Percentiles rank a stretch among this genome's conserved stretches.
Evolutionary conservation across 2,329 filamentous ascomycete genomes (phyloP).

Genomic region (Claviceps pusilla): DNA sequence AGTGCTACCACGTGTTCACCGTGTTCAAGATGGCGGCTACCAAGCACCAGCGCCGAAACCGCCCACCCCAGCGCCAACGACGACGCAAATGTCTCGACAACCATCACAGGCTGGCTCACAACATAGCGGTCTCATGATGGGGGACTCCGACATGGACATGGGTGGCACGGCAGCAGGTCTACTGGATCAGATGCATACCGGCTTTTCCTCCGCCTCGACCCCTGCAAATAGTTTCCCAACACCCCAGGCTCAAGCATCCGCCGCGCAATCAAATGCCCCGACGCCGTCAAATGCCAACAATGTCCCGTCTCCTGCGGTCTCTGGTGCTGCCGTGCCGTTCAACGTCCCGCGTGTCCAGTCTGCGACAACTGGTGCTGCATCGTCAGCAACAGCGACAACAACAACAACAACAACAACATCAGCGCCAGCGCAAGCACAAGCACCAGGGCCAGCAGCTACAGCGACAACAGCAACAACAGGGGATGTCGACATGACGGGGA

Average conservation of each 20-base stretch:
- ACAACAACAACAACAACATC: not conserved
- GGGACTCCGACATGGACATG: slow-evolving; percentile 51
- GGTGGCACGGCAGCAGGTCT: slow-evolving; percentile 47
- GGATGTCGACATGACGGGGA: slow-evolving; percentile 39
- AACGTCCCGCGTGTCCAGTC: slow-evolving; percentile 4
- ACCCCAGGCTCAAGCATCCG: slow-evolving; percentile 44
- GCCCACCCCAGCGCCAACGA: slow-evolving; percentile 13
- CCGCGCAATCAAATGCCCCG: slow-evolving; percentile 37
- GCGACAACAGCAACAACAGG: slow-evolving; percentile 8
- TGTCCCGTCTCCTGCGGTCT: slow-evolving; percentile 27
- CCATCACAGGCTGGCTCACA: slow-evolving; percentile 41
- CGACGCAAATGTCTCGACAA: slow-evolving; percentile 33
- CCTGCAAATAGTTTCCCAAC: slow-evolving; percentile 46
- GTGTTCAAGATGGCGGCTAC: slow-evolving; percentile 64
- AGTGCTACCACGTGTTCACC: slow-evolving; percentile 47
- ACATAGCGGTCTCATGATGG: slow-evolving; percentile 38
- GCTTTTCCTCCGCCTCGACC: slow-evolving; percentile 43
- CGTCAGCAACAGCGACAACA: not conserved
- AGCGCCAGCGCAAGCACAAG: too few species aligned
- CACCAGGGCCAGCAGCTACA: slow-evolving; percentile 5
- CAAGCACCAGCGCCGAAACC: slow-evolving; percentile 42
- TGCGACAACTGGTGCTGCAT: not conserved
- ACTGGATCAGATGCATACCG: slow-evolving; percentile 55
- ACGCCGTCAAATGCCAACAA: slow-evolving; percentile 38
- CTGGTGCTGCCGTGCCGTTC: not conserved